A percentile compares a stretch with the other conserved stretches of the same genome.
Conservation (phyloP, 2,329 filamentous ascomycete species). For the Ophiognomonia clavigignenti-juglandacearum region DNA sequence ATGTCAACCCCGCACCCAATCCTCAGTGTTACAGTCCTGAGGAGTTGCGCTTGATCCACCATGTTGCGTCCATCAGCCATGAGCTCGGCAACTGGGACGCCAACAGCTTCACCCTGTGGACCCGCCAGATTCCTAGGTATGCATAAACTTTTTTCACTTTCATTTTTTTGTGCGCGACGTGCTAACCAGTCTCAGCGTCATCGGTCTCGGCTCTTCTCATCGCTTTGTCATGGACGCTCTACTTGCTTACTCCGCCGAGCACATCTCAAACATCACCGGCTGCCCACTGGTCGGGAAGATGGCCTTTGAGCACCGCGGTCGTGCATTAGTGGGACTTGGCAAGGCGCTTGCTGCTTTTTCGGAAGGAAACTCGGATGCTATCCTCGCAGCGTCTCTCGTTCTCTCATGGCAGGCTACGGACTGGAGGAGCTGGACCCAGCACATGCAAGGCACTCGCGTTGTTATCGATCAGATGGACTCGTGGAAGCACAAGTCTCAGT, state of each 20-base stretch:
- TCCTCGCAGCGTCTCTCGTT: constrained; percentile 85
- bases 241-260: constrained; percentile 89
- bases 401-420: constrained; percentile 95
- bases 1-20: constrained; percentile 68
- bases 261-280: constrained; percentile 84
- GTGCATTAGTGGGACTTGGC: constrained; percentile 82
- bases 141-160: constrained; percentile 47
- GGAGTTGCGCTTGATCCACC: constrained; percentile 84
- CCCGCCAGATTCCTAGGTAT: constrained; percentile 86
- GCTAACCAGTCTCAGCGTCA: constrained; percentile 50
- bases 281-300: constrained; percentile 82
- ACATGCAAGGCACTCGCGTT: constrained; percentile 87
- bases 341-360: constrained; percentile 84
- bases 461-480: constrained; percentile 88
- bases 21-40: constrained; percentile 69
- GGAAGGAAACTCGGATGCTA: constrained; percentile 80
- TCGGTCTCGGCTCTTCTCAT: constrained; percentile 76
- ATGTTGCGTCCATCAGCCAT: constrained; percentile 80
- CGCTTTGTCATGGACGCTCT: constrained; percentile 92
- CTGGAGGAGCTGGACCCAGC: constrained; percentile 89
- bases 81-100: constrained; percentile 74
- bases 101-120: constrained; percentile 87
- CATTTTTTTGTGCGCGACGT: constrained; percentile 7
- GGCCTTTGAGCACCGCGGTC: constrained; percentile 81
- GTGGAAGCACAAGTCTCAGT: constrained; percentile 87